Conservation (phyloP, 495 filamentous ascomycete genomes). For the Penicillium mononematosum region DNA sequence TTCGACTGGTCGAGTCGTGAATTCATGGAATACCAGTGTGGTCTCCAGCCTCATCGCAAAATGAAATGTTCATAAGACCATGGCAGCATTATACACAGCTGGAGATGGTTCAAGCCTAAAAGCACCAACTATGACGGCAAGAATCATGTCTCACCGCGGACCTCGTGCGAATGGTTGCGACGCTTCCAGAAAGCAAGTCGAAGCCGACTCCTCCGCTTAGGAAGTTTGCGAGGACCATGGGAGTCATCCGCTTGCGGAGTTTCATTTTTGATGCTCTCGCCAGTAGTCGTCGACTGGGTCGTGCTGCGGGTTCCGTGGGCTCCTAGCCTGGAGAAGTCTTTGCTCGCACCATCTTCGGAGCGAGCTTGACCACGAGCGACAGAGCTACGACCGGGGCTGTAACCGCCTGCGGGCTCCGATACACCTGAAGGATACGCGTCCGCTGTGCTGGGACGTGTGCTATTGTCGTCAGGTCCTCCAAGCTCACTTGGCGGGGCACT, state of each 20-base stretch:
- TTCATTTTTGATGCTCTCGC: slow-evolving; percentile 33
- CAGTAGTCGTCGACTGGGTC: slow-evolving; percentile 31
- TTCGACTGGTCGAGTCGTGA: slow-evolving; percentile 19
- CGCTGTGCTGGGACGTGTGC: slow-evolving; percentile 35
- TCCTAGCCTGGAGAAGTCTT: slow-evolving; percentile 26
- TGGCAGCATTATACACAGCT: slow-evolving; percentile 29
- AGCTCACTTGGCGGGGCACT: slow-evolving; percentile 33
- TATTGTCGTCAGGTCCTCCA: slow-evolving; percentile 26
- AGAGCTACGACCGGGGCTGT: slow-evolving; percentile 22
- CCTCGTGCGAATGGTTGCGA: slow-evolving; percentile 37
- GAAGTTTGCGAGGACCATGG: slow-evolving; percentile 26
- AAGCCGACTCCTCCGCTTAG: slow-evolving; percentile 44
- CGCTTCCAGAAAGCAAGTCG: slow-evolving; percentile 50
- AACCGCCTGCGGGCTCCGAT: slow-evolving; percentile 22
- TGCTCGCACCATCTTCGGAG: slow-evolving; percentile 29
- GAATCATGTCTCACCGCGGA: slow-evolving; percentile 39
- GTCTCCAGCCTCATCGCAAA: slow-evolving; percentile 30
- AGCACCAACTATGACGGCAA: slow-evolving; percentile 5
- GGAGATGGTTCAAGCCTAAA: slow-evolving; percentile 6
- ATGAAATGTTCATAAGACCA: slow-evolving; percentile 36
- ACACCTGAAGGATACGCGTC: slow-evolving; percentile 22
- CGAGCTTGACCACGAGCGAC: slow-evolving; percentile 15
- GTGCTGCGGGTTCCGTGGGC: slow-evolving; percentile 32
- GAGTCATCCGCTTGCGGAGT: slow-evolving; percentile 25
- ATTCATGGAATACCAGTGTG: slow-evolving; percentile 37